Evolutionary conservation across 2,329 filamentous ascomycete genomes (phyloP), one percentile per base, ranked within the genome.

Genomic region (Ophiosphaerella herpotricha): DNA sequence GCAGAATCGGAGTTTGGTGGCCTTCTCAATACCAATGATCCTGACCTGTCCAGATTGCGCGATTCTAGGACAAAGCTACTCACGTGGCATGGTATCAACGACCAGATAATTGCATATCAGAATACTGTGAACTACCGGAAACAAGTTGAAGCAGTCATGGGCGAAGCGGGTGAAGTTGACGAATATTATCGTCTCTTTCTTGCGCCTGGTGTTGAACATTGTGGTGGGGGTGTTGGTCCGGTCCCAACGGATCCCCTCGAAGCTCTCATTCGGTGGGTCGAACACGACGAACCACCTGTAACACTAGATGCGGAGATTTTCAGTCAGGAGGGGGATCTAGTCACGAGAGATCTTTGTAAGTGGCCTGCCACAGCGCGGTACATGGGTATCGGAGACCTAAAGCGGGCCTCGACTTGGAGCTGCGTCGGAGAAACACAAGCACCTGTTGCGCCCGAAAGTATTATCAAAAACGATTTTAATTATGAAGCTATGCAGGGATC

Each of bases 111-210:
- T 13, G 59, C 64, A 0, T 61, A 57, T 18, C 51, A 64, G n/a
- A 64, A 61, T 21, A 69, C 63, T 1, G 43, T 66, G 9, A 49
- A 51, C 4, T 67, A 67, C 38, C 54, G 64, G 3, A 51, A 61
- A 36, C 48, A 45, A 9, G 64, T 68, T 0, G 61, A 70, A 45
- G 50, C 40, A 2, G 34, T 46, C 23, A 67, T 66, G 62, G 66
- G 67, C 1, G 64, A 61, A 8, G 50, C 60, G 0, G 37, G 57
- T 11, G 50, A 57, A 29, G 61, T 68, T 9, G 54, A 70, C 38
- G 48, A 65, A 2, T 70, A 64, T 50, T 70, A 66, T 38, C 63
- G 66, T 11, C 45, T 71, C 5, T 72, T 72, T 29, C 54, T 71
- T 8, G 67, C 62, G 26, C 66, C 67, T 7, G 67, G 66, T 4